Percentiles rank a stretch among this genome's conserved stretches.
These are phyloP conservation scores for Venturiaceae sp. DNA, from an alignment of 2,329 filamentous ascomycete species.

Conservation along the genomic window DNA sequence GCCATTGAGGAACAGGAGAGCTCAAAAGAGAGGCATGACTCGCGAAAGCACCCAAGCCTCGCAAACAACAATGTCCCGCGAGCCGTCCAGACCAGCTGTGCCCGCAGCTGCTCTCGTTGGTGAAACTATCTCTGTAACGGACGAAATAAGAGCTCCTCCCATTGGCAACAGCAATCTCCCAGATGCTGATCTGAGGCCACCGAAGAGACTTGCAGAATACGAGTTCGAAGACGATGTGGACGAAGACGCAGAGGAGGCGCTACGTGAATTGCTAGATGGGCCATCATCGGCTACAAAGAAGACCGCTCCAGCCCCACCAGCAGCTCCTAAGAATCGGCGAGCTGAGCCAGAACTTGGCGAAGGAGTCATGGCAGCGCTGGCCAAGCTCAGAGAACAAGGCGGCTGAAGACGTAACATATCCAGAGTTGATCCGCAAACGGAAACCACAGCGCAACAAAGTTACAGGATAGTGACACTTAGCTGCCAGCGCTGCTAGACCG, in stretches of 20 bases:
- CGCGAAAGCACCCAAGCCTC: slow-evolving; percentile 19
- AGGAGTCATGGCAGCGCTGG: slow-evolving; percentile 49
- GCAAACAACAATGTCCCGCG: not conserved
- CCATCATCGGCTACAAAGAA: not conserved
- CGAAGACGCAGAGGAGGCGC: slow-evolving; percentile 8
- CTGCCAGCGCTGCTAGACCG: too few species aligned
- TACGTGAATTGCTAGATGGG: slow-evolving; percentile 5
- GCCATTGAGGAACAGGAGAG: slow-evolving; percentile 68
- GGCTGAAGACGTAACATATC: too few species aligned
- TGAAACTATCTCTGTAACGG: not conserved
- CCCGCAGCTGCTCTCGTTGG: not conserved
- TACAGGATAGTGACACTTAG: too few species aligned
- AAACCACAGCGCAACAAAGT: too few species aligned
- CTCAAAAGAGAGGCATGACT: slow-evolving; percentile 42
- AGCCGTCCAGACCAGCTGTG: slow-evolving; percentile 1
- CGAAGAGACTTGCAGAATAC: slow-evolving; percentile 5
- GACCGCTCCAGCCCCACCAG: not conserved
- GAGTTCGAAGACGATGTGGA: not conserved
- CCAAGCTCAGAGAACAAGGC: slow-evolving; percentile 35
- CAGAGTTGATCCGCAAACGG: too few species aligned
- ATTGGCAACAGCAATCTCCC: slow-evolving; percentile 7
- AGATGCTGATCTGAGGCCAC: slow-evolving; percentile 6
- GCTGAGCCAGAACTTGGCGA: slow-evolving; percentile 37
- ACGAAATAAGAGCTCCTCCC: not conserved
- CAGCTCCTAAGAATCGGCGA: slow-evolving; percentile 11